Percentiles rank a stretch among this genome's conserved stretches.
Conservation (phyloP, 1,284 basidiomycete genomes). For the Fomitiporia mediterranea region DNA sequence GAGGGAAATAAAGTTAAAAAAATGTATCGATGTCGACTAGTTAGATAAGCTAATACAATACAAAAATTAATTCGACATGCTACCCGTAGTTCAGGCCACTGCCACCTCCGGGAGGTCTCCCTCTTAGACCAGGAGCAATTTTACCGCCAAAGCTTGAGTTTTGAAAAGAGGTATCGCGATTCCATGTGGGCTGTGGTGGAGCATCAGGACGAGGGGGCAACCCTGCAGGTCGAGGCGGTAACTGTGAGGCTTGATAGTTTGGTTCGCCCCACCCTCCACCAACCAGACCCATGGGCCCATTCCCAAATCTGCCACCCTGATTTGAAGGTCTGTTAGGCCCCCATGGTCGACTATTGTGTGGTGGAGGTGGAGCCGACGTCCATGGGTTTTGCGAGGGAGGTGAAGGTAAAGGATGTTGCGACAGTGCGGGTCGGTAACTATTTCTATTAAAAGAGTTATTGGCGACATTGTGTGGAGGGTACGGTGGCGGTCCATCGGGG, state of each 20-base stretch:
- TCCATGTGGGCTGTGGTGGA: not conserved
- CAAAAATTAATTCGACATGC: not conserved
- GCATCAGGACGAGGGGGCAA: constrained; percentile 16
- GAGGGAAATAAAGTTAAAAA: too few relatives aligned
- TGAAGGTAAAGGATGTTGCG: not conserved
- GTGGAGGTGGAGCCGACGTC: not conserved
- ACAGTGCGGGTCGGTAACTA: not conserved
- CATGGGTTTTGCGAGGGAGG: constrained; percentile 1
- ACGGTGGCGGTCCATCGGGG: not conserved
- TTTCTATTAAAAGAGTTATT: not conserved
- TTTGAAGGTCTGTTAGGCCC: not conserved
- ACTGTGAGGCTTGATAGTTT: not conserved
- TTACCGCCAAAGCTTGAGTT: not conserved
- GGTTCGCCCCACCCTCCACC: not conserved
- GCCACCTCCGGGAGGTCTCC: not conserved
- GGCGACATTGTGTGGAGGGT: not conserved
- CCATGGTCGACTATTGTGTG: not conserved
- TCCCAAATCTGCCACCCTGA: not conserved
- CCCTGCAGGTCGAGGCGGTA: constrained; percentile 15
- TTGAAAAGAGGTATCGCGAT: not conserved
- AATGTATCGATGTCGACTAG: too few relatives aligned
- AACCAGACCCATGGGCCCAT: not conserved
- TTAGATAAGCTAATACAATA: too few relatives aligned
- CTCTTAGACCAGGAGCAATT: not conserved
- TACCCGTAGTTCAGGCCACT: constrained; percentile 4